Conservation (phyloP, 176 grass and related monocot species). For the Oryza glumipatula region DNA sequence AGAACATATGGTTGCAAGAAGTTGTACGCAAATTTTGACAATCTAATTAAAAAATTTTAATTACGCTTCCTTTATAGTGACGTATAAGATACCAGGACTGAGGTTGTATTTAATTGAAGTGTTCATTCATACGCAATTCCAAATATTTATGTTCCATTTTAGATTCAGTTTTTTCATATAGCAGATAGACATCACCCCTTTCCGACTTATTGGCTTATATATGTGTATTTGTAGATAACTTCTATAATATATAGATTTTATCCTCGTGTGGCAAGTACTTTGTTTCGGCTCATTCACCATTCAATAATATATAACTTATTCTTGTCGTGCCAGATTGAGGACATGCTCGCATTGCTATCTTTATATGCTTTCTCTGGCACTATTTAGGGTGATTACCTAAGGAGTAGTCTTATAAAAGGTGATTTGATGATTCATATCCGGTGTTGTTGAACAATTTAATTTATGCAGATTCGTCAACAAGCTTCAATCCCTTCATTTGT, state of each 20-base stretch:
- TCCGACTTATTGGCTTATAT: background rate
- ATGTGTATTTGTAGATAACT: background rate
- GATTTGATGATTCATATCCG: background rate
- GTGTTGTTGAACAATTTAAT: background rate
- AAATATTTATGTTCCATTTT: background rate
- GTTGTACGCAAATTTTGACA: background rate
- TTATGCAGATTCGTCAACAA: background rate
- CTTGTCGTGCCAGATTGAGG: background rate
- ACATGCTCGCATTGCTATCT: background rate
- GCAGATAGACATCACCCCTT: background rate
- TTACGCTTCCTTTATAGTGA: too few species aligned
- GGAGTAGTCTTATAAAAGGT: background rate
- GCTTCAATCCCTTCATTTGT: too few species aligned
- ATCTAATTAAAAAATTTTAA: background rate
- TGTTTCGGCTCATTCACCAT: too few species aligned
- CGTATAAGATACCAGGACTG: background rate
- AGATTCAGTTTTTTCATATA: background rate
- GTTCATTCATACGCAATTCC: background rate
- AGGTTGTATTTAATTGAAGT: background rate
- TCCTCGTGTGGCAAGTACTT: too few species aligned
- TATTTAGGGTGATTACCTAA: constrained; percentile 4
- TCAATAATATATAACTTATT: background rate
- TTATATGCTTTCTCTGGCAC: background rate
- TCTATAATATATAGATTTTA: background rate
- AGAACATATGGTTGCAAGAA: background rate